Percentiles rank a stretch among this genome's conserved stretches.
Conservation (phyloP, 78 protist genomes). For the Thecamonas trahens region DNA sequence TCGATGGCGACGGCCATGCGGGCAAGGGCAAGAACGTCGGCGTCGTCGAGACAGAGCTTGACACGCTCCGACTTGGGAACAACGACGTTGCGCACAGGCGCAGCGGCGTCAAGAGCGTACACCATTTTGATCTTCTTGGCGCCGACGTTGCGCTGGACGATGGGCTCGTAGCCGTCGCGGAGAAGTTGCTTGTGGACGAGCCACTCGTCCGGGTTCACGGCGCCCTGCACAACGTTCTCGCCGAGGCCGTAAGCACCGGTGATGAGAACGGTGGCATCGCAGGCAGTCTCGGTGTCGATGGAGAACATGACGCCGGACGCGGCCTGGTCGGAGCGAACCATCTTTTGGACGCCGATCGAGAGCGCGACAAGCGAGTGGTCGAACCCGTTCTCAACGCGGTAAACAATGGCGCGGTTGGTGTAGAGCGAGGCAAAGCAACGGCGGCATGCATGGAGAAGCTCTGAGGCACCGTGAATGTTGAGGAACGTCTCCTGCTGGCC, state of each 20-base stretch:
- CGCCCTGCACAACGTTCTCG: neutral
- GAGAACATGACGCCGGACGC: conserved; percentile 23
- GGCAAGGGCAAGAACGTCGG: neutral
- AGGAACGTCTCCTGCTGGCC: conserved; percentile 21
- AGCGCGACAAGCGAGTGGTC: neutral
- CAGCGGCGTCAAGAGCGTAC: no score
- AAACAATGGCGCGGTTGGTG: conserved; percentile 3
- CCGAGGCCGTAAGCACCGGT: conserved; percentile 8
- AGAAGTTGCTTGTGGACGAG: neutral
- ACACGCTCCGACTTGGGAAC: neutral
- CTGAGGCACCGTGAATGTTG: neutral
- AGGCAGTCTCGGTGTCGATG: neutral
- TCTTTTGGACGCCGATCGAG: neutral
- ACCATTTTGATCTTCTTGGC: neutral
- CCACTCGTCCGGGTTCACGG: conserved; percentile 4
- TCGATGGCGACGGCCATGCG: neutral
- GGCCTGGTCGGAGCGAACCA: neutral
- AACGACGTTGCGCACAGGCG: no score
- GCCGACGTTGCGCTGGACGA: neutral
- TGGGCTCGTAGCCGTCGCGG: no score
- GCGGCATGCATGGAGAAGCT: no score
- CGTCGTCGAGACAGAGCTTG: neutral
- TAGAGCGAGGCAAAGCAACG: conserved; percentile 7
- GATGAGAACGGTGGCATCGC: neutral
- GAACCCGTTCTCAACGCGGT: neutral